A percentile compares a stretch with the other conserved stretches of the same genome.
Evolutionary conservation across 2,329 filamentous ascomycete species (phyloP).

Genomic region (Endocalyx cinctus): DNA sequence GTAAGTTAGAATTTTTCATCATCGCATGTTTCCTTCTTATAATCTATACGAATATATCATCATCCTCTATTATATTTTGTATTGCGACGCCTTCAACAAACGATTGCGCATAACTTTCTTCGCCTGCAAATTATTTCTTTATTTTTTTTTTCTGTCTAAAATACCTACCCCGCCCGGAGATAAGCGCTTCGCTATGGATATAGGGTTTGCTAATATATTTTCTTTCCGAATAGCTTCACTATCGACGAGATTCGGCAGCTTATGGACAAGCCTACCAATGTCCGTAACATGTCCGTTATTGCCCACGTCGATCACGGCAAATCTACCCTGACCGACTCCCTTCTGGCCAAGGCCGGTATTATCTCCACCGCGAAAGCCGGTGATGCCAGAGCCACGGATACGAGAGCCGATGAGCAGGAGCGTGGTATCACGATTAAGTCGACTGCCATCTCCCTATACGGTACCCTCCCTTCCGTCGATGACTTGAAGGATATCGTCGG

Average conservation of each 20-base stretch:
- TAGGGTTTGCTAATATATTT: conserved; percentile 43
- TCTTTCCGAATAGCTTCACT: conserved; percentile 72
- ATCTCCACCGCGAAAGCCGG: conserved; percentile 97
- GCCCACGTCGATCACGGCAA: conserved; percentile 99
- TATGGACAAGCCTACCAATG: conserved; percentile 70
- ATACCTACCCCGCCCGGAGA: conserved; percentile 32
- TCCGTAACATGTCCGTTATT: conserved; percentile 99
- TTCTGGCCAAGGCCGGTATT: conserved; percentile 98
- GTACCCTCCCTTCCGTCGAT: conserved; percentile 71
- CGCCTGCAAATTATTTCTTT: no score
- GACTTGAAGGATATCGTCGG: conserved; percentile 92
- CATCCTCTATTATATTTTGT: background rate
- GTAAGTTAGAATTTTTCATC: conserved; percentile 58
- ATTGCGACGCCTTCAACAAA: no score
- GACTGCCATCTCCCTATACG: conserved; percentile 97
- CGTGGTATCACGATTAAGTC: conserved; percentile 99
- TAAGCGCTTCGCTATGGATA: no score
- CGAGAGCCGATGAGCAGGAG: conserved; percentile 95
- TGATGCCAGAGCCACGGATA: conserved; percentile 94
- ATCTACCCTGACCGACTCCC: conserved; percentile 98
- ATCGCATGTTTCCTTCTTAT: conserved; percentile 1
- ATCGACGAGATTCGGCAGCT: conserved; percentile 82
- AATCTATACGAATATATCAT: background rate
- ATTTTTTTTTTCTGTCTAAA: background rate
- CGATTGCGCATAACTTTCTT: no score